Conservation (phyloP, 768 basidiomycete species). For the Lactarius evosmus region DNA sequence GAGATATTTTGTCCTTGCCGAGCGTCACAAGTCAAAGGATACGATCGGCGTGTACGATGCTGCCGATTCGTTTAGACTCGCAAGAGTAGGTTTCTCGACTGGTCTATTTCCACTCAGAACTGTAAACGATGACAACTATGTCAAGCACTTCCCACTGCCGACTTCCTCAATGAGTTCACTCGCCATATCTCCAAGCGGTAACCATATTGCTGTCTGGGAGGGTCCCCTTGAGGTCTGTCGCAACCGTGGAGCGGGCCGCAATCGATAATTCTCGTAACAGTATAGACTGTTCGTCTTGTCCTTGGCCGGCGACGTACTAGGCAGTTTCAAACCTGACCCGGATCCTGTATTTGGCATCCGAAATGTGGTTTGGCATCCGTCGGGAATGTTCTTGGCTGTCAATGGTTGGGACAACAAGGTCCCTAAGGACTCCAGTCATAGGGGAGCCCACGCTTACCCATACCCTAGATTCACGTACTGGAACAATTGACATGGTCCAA, state of each 20-base stretch:
- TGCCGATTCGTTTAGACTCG: constrained; percentile 62
- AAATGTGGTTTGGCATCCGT: constrained; percentile 80
- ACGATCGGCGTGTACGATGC: constrained; percentile 83
- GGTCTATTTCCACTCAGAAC: not conserved
- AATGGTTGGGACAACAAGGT: constrained; percentile 92
- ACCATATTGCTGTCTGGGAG: constrained; percentile 79
- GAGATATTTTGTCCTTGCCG: constrained; percentile 80
- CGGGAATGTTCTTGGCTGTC: constrained; percentile 73
- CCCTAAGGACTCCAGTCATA: constrained; percentile 14
- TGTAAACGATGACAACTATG: constrained; percentile 7
- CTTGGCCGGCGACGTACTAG: constrained; percentile 59
- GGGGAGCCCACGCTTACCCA: not conserved
- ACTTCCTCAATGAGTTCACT: constrained; percentile 70
- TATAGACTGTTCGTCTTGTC: constrained; percentile 74
- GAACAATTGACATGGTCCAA: constrained; percentile 74
- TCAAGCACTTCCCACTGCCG: constrained; percentile 79
- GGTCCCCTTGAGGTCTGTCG: constrained; percentile 69
- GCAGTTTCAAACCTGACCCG: constrained; percentile 63
- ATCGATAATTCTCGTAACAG: constrained; percentile 37
- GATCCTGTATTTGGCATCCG: constrained; percentile 87
- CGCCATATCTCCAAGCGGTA: constrained; percentile 72
- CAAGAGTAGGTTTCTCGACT: constrained; percentile 51
- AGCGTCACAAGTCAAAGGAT: constrained; percentile 88
- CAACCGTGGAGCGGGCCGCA: not conserved
- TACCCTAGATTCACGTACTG: constrained; percentile 63